phyloP scores from a whole-genome alignment of 2,329 filamentous ascomycete species.

The Epichloe gansuensis region DNA sequence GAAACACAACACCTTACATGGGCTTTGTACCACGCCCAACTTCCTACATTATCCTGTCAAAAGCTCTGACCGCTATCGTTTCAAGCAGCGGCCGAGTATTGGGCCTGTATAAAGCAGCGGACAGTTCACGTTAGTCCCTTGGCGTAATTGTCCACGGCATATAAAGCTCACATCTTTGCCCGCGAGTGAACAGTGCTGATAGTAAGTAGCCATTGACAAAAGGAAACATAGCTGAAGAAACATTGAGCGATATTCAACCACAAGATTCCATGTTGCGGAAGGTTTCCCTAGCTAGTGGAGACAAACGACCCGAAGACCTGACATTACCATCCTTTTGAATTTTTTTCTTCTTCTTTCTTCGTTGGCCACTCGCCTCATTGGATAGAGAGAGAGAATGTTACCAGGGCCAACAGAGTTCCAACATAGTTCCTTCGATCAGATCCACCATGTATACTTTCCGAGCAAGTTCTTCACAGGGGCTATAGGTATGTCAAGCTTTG shows the following conservation, averaged over 20 bases:
- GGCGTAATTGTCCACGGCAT: neutral
- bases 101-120: neutral
- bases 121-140: neutral
- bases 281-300: neutral
- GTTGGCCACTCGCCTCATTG: neutral
- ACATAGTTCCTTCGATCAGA: neutral
- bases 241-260: neutral
- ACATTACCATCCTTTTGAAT: neutral
- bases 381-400: neutral
- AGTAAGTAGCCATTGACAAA: neutral
- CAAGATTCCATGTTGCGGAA: neutral
- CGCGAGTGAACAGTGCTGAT: neutral
- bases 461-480: neutral
- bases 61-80: neutral
- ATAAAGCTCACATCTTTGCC: neutral
- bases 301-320: neutral
- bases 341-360: neutral
- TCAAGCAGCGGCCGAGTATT: neutral
- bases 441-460: slow-evolving; percentile 2
- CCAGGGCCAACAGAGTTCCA: neutral
- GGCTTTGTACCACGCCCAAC: neutral
- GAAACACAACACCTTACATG: neutral
- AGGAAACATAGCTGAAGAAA: neutral
- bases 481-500: neutral
- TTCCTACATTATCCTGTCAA: neutral